Conservation (phyloP, 768 basidiomycete genomes). For the Tylopilus subfusipes region DNA sequence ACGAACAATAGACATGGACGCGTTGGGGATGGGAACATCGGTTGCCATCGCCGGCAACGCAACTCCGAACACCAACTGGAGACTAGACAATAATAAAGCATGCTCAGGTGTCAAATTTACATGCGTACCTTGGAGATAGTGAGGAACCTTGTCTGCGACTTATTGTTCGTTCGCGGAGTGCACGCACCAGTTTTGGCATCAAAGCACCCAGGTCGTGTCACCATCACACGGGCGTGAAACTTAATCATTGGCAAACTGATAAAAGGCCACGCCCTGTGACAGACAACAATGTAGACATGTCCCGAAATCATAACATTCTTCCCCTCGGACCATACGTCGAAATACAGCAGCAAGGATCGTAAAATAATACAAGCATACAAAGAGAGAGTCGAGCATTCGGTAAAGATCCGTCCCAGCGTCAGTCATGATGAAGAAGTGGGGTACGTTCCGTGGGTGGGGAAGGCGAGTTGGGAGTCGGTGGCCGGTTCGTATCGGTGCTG, state of each 20-base stretch:
- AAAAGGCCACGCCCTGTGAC: slow-evolving; percentile 14
- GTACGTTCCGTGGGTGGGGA: slow-evolving; percentile 30
- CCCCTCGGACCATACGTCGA: neutral
- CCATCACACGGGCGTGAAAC: slow-evolving; percentile 15
- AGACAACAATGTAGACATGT: slow-evolving; percentile 10
- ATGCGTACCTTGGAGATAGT: slow-evolving; percentile 30
- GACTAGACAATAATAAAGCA: slow-evolving; percentile 22
- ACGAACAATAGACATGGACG: slow-evolving; percentile 27
- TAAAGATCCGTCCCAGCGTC: slow-evolving; percentile 9
- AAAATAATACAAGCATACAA: slow-evolving; percentile 22
- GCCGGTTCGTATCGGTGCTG: neutral
- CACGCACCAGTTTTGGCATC: slow-evolving; percentile 7
- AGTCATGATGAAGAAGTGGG: slow-evolving; percentile 29
- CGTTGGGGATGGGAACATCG: slow-evolving; percentile 14
- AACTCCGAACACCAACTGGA: neutral
- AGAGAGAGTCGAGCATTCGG: slow-evolving; percentile 11
- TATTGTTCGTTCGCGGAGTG: slow-evolving; percentile 26
- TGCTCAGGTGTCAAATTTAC: slow-evolving; percentile 13
- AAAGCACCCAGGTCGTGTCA: neutral
- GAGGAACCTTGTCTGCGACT: slow-evolving; percentile 26
- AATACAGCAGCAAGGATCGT: slow-evolving; percentile 17
- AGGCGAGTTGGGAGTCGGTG: slow-evolving; percentile 13
- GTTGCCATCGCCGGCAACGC: slow-evolving; percentile 12
- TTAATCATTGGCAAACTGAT: slow-evolving; percentile 19
- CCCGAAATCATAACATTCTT: neutral